Evolutionary conservation across 176 grass and related monocot genomes (phyloP), one percentile per base, ranked within the genome.

Genomic region (Tillandsia fasciculata): DNA sequence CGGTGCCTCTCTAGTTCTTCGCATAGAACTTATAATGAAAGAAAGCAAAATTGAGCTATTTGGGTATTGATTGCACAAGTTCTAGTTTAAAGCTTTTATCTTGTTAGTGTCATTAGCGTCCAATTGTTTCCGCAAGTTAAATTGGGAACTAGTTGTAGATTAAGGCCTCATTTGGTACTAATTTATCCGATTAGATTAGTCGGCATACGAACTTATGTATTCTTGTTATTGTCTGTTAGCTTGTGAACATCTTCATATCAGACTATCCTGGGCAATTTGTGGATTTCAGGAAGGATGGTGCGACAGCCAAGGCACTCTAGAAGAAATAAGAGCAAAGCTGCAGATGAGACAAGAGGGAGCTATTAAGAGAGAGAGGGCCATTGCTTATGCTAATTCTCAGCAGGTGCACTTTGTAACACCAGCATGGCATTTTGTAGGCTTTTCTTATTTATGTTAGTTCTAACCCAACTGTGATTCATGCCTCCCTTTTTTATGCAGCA

Each of bases 221-320:
- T 42, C 33, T 42, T 42, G 5, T 42, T 42, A 8, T 42, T 1
- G 33, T 42, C 33, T 42, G 33, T 22, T 59, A 59, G 56, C 18
- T 61, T 61, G 56, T n/a, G 2, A 20, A 15, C 9, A 73, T 26
- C 51, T 11, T 12, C 52, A 12, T 3, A 53, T 18, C 2, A n/a
- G 9, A 52, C 15, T 9, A 26, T 71, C 68, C 12, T 48, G 20
- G 12, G 56, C 17, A 15, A 33, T 12, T 67, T 49, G 3, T 66
- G 61, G 0, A 48, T 77, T 81, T 70, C 77, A 96, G 91, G 94
- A 90, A 77, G 94, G 94, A 69, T 99, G 94, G 94, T 99, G 94
- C 56, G 94, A 99, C 56, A 93, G 84, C 49, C 90, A 81, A 48
- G 77, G 87, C 13, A 93, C 87, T 12, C 18, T 99, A 2, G 94